Conservation (phyloP, 2,329 filamentous ascomycete genomes). For the Gaeumannomyces tritici region DNA sequence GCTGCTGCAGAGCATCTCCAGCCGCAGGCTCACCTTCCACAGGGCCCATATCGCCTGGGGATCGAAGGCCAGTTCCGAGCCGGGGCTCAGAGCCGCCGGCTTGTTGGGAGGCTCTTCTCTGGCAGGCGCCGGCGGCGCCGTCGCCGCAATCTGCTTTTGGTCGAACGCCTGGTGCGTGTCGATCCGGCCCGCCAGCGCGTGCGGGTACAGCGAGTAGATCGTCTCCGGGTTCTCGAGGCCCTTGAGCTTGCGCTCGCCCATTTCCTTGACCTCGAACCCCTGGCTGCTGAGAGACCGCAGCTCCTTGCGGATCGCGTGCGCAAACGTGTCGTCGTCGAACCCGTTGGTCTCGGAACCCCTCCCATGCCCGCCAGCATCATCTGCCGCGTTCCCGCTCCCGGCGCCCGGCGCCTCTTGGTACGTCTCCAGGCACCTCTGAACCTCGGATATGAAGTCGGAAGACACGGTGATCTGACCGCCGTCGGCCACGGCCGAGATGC, state of each 20-base stretch:
- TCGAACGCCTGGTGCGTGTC: slow-evolving; percentile 52
- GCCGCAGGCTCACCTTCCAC: slow-evolving; percentile 77
- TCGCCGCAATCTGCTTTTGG: slow-evolving; percentile 19
- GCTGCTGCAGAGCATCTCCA: slow-evolving; percentile 88
- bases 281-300: slow-evolving; percentile 78
- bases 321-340: slow-evolving; percentile 65
- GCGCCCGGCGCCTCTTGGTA: slow-evolving; percentile 65
- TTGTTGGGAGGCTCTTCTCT: slow-evolving; percentile 30
- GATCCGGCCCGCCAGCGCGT: slow-evolving; percentile 73
- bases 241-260: slow-evolving; percentile 86
- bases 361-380: slow-evolving; percentile 16
- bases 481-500: slow-evolving; percentile 89
- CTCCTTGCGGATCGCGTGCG: slow-evolving; percentile 75
- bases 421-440: slow-evolving; percentile 80
- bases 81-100: slow-evolving; percentile 51
- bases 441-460: slow-evolving; percentile 93
- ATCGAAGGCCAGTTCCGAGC: slow-evolving; percentile 64
- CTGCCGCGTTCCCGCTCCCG: slow-evolving; percentile 23
- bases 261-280: slow-evolving; percentile 93
- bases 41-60: slow-evolving; percentile 80
- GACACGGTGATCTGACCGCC: slow-evolving; percentile 96
- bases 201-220: slow-evolving; percentile 91
- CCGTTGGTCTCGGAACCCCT: slow-evolving; percentile 44
- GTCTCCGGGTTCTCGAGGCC: slow-evolving; percentile 95
- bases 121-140: background rate